Evolutionary conservation across 345 rosid genomes (phyloP).

Genomic region (Gossypium longicalyx): DNA sequence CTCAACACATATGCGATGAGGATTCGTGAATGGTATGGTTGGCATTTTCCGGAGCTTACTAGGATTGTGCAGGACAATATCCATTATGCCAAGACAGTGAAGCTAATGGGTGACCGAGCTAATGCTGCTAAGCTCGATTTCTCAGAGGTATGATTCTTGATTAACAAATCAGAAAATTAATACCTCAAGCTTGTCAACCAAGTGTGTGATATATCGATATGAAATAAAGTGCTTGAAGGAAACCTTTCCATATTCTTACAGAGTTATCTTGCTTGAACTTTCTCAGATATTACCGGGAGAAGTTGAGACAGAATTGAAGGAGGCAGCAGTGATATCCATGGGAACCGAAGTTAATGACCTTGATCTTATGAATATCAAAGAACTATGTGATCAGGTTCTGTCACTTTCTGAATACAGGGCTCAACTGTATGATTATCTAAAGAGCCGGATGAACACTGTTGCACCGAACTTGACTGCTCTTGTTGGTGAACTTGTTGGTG

Average conservation of each 20-base stretch:
- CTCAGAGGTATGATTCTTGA: conserved; percentile 51
- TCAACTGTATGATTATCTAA: conserved; percentile 77
- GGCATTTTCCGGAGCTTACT: conserved; percentile 98
- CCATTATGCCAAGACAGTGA: conserved; percentile 72
- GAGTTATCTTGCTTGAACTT: not conserved
- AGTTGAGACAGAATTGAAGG: conserved; percentile 70
- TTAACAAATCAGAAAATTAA: not conserved
- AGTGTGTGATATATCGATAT: not conserved
- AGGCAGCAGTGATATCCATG: conserved; percentile 84
- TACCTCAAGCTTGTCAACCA: not conserved
- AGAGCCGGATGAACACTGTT: conserved; percentile 77
- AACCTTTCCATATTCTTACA: not conserved
- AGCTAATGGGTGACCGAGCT: conserved; percentile 72
- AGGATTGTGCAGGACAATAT: conserved; percentile 82
- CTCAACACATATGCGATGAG: conserved; percentile 92
- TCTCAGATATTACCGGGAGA: conserved; percentile 63
- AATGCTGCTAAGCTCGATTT: conserved; percentile 84
- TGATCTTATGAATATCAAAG: conserved; percentile 47
- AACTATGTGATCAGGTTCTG: conserved; percentile 67
- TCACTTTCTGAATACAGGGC: conserved; percentile 88
- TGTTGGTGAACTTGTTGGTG: conserved; percentile 97
- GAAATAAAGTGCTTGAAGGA: conserved; percentile 2
- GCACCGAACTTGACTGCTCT: conserved; percentile 95
- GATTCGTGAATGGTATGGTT: conserved; percentile 91
- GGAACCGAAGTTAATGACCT: conserved; percentile 37